Evolutionary conservation across 2,329 filamentous ascomycete species (phyloP).

Genomic region (Diaporthe sp.): DNA sequence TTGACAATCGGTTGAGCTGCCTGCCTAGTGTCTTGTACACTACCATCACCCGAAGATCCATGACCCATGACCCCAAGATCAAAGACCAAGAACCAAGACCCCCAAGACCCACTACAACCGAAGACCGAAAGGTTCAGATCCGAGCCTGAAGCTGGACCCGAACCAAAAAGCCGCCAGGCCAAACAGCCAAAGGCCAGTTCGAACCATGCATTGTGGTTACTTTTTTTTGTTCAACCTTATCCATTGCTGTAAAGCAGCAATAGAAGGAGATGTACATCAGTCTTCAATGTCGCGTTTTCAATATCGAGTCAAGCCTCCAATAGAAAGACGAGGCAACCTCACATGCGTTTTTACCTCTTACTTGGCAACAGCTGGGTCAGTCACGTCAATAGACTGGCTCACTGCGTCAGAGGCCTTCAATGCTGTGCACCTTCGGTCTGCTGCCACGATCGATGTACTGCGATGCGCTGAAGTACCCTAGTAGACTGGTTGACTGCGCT

Average conservation of each 20-base stretch:
- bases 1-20: neutral
- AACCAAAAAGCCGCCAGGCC: neutral
- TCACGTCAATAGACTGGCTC: slow-evolving; percentile 11
- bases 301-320: neutral
- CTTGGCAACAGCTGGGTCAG: neutral
- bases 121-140: slow-evolving; percentile 6
- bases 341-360: neutral
- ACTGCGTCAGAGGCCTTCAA: neutral
- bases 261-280: neutral
- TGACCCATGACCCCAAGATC: neutral
- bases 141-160: neutral
- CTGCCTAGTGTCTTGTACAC: slow-evolving; percentile 4
- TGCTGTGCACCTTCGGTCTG: neutral
- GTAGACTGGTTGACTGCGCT: neutral
- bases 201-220: neutral
- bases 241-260: neutral
- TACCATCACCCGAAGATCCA: neutral
- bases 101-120: neutral
- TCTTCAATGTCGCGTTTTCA: neutral
- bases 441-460: neutral
- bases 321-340: neutral
- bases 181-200: neutral
- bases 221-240: neutral
- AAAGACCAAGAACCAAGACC: neutral
- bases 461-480: neutral